Conservation (phyloP, 495 filamentous ascomycete genomes). For the Astrothelium subdiscretum region DNA sequence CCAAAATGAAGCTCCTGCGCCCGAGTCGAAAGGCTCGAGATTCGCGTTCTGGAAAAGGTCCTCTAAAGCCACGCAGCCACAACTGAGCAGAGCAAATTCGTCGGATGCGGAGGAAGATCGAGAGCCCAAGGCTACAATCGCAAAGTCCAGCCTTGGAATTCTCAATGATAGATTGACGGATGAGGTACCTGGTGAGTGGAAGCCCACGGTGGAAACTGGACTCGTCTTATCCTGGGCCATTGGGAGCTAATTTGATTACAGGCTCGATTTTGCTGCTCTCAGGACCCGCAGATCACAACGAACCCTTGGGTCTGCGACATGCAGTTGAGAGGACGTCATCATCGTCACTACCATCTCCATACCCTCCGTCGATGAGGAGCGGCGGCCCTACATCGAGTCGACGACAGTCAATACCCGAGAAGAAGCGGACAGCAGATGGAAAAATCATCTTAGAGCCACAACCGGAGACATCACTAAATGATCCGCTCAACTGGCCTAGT, state of each 20-base stretch:
- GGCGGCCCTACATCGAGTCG: constrained; percentile 19
- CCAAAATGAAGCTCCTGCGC: neutral
- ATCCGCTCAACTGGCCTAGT: constrained; percentile 84
- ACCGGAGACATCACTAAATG: constrained; percentile 80
- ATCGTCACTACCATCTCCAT: constrained; percentile 58
- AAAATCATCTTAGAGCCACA: constrained; percentile 84
- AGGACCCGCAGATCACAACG: constrained; percentile 52
- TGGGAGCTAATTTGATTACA: constrained; percentile 21
- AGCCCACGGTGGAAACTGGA: neutral
- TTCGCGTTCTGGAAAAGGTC: neutral
- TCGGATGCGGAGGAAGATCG: neutral
- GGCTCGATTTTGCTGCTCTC: constrained; percentile 75
- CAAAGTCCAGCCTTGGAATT: constrained; percentile 68
- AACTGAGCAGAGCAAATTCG: neutral
- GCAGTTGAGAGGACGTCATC: constrained; percentile 61
- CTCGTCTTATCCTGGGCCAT: neutral
- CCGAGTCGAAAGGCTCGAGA: neutral
- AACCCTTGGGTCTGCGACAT: constrained; percentile 69
- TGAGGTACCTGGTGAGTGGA: constrained; percentile 72
- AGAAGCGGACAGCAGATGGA: constrained; percentile 73
- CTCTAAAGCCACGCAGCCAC: neutral
- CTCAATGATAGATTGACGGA: constrained; percentile 73
- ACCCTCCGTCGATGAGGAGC: constrained; percentile 29
- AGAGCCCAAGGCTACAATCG: neutral
- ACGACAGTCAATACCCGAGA: constrained; percentile 30